Percentiles rank a stretch among this genome's conserved stretches.
These are phyloP conservation scores for Kitagawia praeruptora DNA, from an alignment of 129 eudicot species.

Conservation along the genomic window DNA sequence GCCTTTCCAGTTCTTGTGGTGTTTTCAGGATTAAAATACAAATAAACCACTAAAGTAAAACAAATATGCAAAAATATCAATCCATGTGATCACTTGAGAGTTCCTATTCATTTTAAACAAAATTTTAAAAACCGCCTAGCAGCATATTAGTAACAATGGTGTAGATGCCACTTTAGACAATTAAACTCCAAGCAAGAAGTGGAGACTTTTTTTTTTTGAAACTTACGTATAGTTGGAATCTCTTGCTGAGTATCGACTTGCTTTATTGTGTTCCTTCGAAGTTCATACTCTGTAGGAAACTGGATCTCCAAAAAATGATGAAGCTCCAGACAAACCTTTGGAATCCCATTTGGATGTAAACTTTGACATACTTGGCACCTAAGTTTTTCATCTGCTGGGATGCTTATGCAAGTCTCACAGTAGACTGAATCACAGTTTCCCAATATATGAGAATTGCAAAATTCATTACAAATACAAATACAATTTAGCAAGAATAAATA, in stretches of 20 bases:
- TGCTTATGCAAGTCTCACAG: slow-evolving; percentile 51
- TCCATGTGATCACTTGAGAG: neutral
- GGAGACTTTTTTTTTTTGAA: neutral
- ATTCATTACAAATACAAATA: neutral
- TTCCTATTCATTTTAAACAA: neutral
- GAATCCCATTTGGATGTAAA: slow-evolving; percentile 49
- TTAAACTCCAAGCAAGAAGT: neutral
- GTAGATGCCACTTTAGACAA: neutral
- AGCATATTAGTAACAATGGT: neutral
- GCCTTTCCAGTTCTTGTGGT: neutral
- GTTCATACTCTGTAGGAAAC: slow-evolving; percentile 42
- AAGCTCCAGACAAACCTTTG: slow-evolving; percentile 58
- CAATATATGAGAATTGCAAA: neutral
- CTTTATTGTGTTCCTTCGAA: slow-evolving; percentile 28
- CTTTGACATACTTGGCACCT: slow-evolving; percentile 52
- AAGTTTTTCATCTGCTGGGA: slow-evolving; percentile 35
- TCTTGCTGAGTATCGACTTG: slow-evolving; percentile 26
- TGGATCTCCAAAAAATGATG: slow-evolving; percentile 54
- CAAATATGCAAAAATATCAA: neutral
- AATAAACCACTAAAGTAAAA: neutral
- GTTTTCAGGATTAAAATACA: neutral
- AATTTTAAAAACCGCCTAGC: neutral
- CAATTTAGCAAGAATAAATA: neutral
- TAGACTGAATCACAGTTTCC: slow-evolving; percentile 29
- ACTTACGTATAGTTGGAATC: slow-evolving; percentile 38